Evolutionary conservation across 345 rosid genomes (phyloP).

Genomic region (Crucihimalaya himalaica): DNA sequence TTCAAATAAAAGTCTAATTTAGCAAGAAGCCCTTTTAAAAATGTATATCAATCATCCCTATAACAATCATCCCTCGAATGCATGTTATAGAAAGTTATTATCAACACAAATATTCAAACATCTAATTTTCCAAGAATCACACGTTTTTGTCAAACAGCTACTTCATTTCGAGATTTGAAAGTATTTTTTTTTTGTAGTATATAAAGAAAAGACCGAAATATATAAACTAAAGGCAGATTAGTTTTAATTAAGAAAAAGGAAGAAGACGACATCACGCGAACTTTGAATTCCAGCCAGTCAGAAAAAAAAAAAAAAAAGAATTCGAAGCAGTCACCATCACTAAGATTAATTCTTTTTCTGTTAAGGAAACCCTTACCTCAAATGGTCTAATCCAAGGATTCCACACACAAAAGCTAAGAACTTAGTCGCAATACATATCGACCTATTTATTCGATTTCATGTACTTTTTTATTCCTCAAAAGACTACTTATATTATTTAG

Average conservation of each 20-base stretch:
- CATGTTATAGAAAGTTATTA: not conserved
- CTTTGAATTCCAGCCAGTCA: conserved; percentile 32
- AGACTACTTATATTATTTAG: not conserved
- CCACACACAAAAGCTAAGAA: conserved; percentile 13
- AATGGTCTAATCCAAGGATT: conserved; percentile 30
- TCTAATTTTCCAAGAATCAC: not conserved
- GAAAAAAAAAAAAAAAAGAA: not conserved
- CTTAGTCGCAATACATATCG: conserved; percentile 1
- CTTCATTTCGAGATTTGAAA: conserved; percentile 2
- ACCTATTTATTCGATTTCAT: conserved; percentile 16
- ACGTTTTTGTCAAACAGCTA: not conserved
- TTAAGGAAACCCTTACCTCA: conserved; percentile 40
- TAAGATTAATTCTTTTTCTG: conserved; percentile 22
- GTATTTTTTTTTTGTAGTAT: not conserved
- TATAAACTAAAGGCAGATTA: not conserved
- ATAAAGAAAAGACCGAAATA: not conserved
- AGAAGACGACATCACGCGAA: not conserved
- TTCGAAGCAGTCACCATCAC: conserved; percentile 26
- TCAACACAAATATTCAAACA: not conserved
- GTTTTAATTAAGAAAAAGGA: not conserved
- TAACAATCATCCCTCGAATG: too few relatives aligned
- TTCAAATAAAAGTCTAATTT: too few relatives aligned
- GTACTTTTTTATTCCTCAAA: conserved; percentile 1
- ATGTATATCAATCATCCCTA: too few relatives aligned
- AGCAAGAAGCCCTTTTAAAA: too few relatives aligned